A percentile compares a stretch with the other conserved stretches of the same genome.
phyloP scores from a whole-genome alignment of 1,139 yeast genomes.

The Hemisphaericaspora lyxosophila region DNA sequence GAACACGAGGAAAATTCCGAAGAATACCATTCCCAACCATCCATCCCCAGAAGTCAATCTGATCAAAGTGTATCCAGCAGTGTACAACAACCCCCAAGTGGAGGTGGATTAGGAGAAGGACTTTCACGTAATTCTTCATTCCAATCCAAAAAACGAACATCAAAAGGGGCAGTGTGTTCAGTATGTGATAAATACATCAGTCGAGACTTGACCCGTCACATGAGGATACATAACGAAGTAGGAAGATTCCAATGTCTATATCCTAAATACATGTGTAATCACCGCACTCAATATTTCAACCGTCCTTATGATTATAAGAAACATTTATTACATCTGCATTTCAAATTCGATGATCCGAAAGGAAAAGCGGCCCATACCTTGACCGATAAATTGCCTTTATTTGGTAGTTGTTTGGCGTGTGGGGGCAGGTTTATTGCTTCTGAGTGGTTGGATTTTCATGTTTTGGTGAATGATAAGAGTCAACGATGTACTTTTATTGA shows the following conservation, averaged over 20 bases:
- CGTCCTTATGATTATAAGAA: conserved; percentile 52
- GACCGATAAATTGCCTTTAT: conserved; percentile 42
- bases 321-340: conserved; percentile 46
- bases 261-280: conserved; percentile 43
- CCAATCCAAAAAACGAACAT: conserved; percentile 25
- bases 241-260: conserved; percentile 49
- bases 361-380: conserved; percentile 44
- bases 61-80: conserved; percentile 25
- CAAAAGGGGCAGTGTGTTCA: conserved; percentile 42
- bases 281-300: conserved; percentile 46
- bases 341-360: conserved; percentile 44
- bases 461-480: conserved; percentile 27
- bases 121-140: conserved; percentile 1
- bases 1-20: too few relatives aligned
- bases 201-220: conserved; percentile 45
- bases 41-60: conserved; percentile 21
- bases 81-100: conserved; percentile 8
- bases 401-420: conserved; percentile 43
- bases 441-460: conserved; percentile 45
- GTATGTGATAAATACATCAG: conserved; percentile 45
- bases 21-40: conserved; percentile 13
- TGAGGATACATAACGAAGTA: conserved; percentile 48
- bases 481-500: conserved; percentile 25
- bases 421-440: conserved; percentile 33
- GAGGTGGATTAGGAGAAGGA: conserved; percentile 8